Conservation (phyloP, 768 basidiomycete genomes). For the Leccinum aurantiacum region DNA sequence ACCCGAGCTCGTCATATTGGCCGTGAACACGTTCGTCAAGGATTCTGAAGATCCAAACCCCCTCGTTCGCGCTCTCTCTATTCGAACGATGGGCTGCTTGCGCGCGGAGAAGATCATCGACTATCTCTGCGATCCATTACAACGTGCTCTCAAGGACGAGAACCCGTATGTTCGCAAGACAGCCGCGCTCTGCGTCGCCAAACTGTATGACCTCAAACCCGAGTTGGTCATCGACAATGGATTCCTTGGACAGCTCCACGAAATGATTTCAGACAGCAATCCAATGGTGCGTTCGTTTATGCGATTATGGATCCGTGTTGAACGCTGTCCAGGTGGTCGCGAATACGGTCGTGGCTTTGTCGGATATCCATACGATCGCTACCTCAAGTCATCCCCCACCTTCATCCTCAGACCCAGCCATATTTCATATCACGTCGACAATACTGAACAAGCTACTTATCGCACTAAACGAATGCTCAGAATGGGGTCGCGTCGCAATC, state of each 20-base stretch:
- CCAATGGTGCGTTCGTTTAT: constrained; percentile 73
- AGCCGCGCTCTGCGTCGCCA: constrained; percentile 94
- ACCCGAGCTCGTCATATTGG: constrained; percentile 97
- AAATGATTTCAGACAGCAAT: constrained; percentile 94
- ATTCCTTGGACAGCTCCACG: constrained; percentile 83
- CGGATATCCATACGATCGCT: constrained; percentile 84
- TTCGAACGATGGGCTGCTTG: constrained; percentile 96
- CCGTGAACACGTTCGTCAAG: constrained; percentile 98
- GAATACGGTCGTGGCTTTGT: constrained; percentile 90
- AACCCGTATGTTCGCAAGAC: constrained; percentile 99
- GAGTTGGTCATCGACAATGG: constrained; percentile 94
- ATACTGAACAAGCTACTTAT: constrained; percentile 89
- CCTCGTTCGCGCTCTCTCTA: constrained; percentile 92
- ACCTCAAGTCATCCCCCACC: constrained; percentile 49
- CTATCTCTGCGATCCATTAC: constrained; percentile 94
- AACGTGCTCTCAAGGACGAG: constrained; percentile 89
- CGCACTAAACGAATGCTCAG: constrained; percentile 96
- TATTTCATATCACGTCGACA: constrained; percentile 80
- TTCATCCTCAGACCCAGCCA: constrained; percentile 57
- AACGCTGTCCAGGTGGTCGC: constrained; percentile 78
- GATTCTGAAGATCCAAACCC: constrained; percentile 97
- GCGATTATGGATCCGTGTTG: neutral
- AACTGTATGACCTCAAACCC: constrained; percentile 96
- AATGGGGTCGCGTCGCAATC: constrained; percentile 97
- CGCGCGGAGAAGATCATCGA: constrained; percentile 99